These are phyloP conservation scores for Rosa multiflora DNA, from an alignment of 306 rosid species.

Conservation along the genomic window DNA sequence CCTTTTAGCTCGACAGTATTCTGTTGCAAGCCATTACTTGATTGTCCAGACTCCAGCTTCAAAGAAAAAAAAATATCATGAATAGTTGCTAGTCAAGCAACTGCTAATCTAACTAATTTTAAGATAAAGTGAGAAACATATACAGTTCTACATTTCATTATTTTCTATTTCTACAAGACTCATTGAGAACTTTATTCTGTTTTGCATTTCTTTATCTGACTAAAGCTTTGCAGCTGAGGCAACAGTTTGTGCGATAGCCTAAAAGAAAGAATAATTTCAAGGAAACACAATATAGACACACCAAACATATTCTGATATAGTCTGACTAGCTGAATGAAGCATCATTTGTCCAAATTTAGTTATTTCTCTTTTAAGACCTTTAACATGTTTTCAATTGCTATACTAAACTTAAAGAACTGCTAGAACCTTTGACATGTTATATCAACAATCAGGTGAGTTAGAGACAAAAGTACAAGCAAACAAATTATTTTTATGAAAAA, in stretches of 20 bases:
- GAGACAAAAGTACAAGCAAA: not conserved
- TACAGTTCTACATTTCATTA: not conserved
- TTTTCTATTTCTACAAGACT: not conserved
- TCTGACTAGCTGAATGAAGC: not conserved
- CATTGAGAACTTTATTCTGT: not conserved
- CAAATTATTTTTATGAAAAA: not conserved
- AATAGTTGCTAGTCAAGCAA: not conserved
- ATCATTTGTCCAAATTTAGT: not conserved
- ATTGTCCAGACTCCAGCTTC: not conserved
- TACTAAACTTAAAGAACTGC: not conserved
- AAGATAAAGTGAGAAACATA: not conserved
- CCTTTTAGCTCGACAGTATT: not conserved
- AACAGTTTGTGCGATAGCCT: not conserved
- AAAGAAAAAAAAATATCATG: not conserved
- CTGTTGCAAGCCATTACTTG: not conserved
- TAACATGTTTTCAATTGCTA: too few species aligned
- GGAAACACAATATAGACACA: too few species aligned
- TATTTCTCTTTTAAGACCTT: not conserved
- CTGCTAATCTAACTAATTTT: not conserved
- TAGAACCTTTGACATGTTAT: not conserved
- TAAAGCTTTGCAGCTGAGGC: not conserved
- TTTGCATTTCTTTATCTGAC: not conserved
- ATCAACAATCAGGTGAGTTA: constrained; percentile 2
- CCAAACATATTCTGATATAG: not conserved
- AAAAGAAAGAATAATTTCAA: not conserved